Evolutionary conservation across 2,329 filamentous ascomycete species (phyloP), one percentile per base, ranked within the genome.

Genomic region (Epicoccum sorghinum): DNA sequence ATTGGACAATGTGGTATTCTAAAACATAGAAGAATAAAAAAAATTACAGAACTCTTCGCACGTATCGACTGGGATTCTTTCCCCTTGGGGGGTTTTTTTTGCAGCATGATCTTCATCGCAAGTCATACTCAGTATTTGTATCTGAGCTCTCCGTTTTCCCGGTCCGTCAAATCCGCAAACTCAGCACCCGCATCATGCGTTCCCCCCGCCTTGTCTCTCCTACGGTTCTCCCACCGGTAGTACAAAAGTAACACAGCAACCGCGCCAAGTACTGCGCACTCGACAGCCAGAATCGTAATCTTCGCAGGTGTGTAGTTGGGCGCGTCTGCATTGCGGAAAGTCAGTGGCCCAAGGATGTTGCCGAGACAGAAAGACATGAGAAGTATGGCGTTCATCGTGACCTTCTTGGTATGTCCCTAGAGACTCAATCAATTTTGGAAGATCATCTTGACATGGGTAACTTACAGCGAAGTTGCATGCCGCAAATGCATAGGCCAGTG

Each of bases 321-420:
- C 0, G 70, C 67, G 40, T 78, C 71, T 0, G 60, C 49, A 0
- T 71, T 48, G 27, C 70, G 67, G 63, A 79, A 80, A 22, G 77
- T 77, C 44, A 76, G 69, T 0, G 78, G 77, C 0, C 68, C 76
- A 4, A 78, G 70, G 43, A 79, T 76, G 43, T 79, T 79, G 1
- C 72, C 72, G 0, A 72, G 38, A 32, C 70, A 76, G 45, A 74
- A 84, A 0, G 78, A 79, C 58, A 75, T 69, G 52, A 75, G 75
- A 7, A 75, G 56, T 0, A 73, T 69, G 6, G 63, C 69, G 25
- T 85, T 86, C n/a, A 84, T 84, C 24, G 86, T 81, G 40, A 87
- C 83, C 65, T 88, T 71, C 59, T 73, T 73, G 7, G 69, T 73
- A 36, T 73, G 67, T 2, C 70, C 47, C 47, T 51, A n/a, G 3